Conservation (phyloP, 768 basidiomycete genomes). For the Termitomyces bulborhizus region DNA sequence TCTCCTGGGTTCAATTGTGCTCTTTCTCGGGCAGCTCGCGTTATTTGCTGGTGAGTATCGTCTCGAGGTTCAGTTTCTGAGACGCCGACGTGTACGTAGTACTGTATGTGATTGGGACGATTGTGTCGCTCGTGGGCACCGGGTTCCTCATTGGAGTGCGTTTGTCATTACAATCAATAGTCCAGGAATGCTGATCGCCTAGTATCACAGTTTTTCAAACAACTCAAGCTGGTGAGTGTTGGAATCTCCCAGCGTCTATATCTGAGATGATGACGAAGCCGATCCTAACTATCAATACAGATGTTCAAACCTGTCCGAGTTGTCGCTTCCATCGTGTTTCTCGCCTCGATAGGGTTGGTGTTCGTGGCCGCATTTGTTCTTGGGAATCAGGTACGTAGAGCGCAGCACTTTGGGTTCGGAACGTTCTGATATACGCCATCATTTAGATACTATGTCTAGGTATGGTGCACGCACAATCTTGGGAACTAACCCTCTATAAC, state of each 20-base stretch:
- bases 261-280: not conserved
- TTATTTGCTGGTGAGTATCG: slow-evolving; percentile 67
- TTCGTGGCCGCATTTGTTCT: slow-evolving; percentile 85
- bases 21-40: slow-evolving; percentile 64
- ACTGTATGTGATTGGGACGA: slow-evolving; percentile 75
- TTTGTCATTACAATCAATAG: slow-evolving; percentile 9
- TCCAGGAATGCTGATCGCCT: slow-evolving; percentile 1
- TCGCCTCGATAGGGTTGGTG: slow-evolving; percentile 75
- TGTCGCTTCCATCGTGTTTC: slow-evolving; percentile 70
- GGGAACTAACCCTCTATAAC: not conserved
- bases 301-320: slow-evolving; percentile 95
- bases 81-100: slow-evolving; percentile 34
- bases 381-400: slow-evolving; percentile 47
- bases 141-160: slow-evolving; percentile 88
- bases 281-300: slow-evolving; percentile 28
- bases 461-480: slow-evolving; percentile 25
- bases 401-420: not conserved
- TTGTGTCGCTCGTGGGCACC: slow-evolving; percentile 80
- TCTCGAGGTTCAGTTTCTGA: not conserved
- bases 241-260: not conserved
- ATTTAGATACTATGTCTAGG: slow-evolving; percentile 62
- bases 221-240: slow-evolving; percentile 63
- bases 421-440: not conserved
- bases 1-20: slow-evolving; percentile 68
- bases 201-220: slow-evolving; percentile 62